phyloP scores from a whole-genome alignment of 139 green algal genomes.

The Coelastrella sp. region DNA sequence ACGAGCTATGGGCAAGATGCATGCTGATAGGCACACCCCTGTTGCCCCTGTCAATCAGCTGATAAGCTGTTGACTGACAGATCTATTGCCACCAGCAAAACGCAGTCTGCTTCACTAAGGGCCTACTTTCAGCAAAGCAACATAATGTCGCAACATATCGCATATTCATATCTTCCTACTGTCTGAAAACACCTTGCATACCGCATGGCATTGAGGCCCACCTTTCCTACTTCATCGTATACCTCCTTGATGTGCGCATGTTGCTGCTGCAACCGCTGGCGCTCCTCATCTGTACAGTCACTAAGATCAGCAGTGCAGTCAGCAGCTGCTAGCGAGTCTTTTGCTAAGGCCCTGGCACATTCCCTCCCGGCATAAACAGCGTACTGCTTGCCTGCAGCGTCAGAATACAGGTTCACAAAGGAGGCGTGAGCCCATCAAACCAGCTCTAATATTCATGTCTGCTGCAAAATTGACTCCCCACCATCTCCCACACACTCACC shows the following conservation, averaged over 20 bases:
- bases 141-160: background rate
- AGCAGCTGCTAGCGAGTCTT: slow-evolving; percentile 48
- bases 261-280: slow-evolving; percentile 63
- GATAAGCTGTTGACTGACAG: too few species aligned
- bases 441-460: background rate
- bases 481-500: background rate
- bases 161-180: too few species aligned
- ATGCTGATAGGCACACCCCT: too few species aligned
- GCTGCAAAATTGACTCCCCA: too few species aligned
- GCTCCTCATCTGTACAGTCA: slow-evolving; percentile 54
- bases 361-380: slow-evolving; percentile 76
- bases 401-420: background rate
- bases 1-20: background rate
- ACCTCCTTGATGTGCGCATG: slow-evolving; percentile 59
- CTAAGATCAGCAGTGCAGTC: slow-evolving; percentile 48
- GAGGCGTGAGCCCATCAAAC: background rate
- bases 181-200: too few species aligned
- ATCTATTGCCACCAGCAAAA: too few species aligned
- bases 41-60: too few species aligned
- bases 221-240: slow-evolving; percentile 72
- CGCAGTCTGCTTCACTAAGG: too few species aligned
- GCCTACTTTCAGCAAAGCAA: background rate
- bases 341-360: slow-evolving; percentile 70
- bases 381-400: slow-evolving; percentile 46
- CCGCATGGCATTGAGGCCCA: background rate